These are phyloP conservation scores for Trametes pubescens DNA, from an alignment of 1,284 basidiomycete genomes.

Conservation along the genomic window DNA sequence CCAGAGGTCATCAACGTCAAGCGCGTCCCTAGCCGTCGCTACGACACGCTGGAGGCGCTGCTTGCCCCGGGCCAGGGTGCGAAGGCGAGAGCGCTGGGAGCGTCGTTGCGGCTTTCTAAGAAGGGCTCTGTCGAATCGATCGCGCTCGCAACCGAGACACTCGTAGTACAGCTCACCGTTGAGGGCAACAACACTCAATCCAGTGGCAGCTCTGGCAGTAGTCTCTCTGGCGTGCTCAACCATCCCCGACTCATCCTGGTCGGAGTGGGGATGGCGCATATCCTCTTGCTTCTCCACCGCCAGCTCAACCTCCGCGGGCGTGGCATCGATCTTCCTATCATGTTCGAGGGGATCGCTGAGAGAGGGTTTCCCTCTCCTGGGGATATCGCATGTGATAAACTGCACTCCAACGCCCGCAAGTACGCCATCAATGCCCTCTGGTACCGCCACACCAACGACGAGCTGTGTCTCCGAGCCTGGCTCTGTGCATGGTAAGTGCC, in stretches of 20 bases:
- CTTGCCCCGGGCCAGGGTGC: slow-evolving; percentile 7
- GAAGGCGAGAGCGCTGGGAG: slow-evolving; percentile 15
- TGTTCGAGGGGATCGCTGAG: neutral
- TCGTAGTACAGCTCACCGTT: slow-evolving; percentile 17
- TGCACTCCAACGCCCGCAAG: neutral
- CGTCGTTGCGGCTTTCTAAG: slow-evolving; percentile 20
- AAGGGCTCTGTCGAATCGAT: slow-evolving; percentile 20
- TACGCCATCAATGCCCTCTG: slow-evolving; percentile 19
- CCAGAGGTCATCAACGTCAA: neutral
- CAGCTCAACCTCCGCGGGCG: slow-evolving; percentile 8
- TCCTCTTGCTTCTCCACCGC: slow-evolving; percentile 17
- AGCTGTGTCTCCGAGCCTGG: slow-evolving; percentile 26
- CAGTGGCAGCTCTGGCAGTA: neutral
- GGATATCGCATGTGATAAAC: neutral
- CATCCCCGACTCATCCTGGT: slow-evolving; percentile 10
- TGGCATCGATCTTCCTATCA: slow-evolving; percentile 11
- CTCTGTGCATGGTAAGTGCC: slow-evolving; percentile 21
- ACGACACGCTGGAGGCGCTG: slow-evolving; percentile 4
- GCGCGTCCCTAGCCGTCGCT: neutral
- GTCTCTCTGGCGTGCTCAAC: neutral
- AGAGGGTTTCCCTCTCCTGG: slow-evolving; percentile 3
- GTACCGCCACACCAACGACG: slow-evolving; percentile 9
- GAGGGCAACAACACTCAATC: neutral
- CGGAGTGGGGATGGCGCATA: slow-evolving; percentile 12
- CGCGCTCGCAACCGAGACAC: slow-evolving; percentile 23